Evolutionary conservation across 1,284 basidiomycete species (phyloP).

Genomic region (Anthracocystis setariae): DNA sequence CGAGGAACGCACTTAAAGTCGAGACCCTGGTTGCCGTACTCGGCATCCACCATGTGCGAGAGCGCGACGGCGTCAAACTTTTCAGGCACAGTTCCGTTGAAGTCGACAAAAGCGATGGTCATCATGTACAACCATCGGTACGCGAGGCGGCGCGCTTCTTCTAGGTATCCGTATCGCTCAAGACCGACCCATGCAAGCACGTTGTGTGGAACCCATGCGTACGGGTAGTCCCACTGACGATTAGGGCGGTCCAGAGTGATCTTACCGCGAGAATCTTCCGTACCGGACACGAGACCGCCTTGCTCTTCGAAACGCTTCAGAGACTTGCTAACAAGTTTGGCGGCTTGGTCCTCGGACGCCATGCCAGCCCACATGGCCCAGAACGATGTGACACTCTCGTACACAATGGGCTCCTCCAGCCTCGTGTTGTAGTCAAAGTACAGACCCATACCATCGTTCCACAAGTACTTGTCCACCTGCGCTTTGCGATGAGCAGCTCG

Average conservation of each 20-base stretch:
- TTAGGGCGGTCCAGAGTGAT: conserved; percentile 96
- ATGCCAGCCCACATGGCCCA: conserved; percentile 98
- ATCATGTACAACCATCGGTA: conserved; percentile 96
- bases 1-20: conserved; percentile 89
- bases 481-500: conserved; percentile 68
- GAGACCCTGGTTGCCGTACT: conserved; percentile 97
- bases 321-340: conserved; percentile 87
- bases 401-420: conserved; percentile 86
- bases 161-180: conserved; percentile 92
- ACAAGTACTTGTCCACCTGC: conserved; percentile 90
- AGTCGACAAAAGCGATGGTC: conserved; percentile 73
- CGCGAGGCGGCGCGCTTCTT: conserved; percentile 90
- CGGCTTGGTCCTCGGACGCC: conserved; percentile 91
- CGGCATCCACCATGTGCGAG: conserved; percentile 93
- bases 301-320: conserved; percentile 94
- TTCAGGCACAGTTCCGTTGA: conserved; percentile 96
- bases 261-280: conserved; percentile 93
- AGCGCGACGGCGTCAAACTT: conserved; percentile 97
- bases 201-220: conserved; percentile 79
- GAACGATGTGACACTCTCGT: conserved; percentile 93
- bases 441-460: conserved; percentile 93
- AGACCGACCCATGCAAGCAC: conserved; percentile 93
- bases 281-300: conserved; percentile 94
- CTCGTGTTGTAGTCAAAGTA: conserved; percentile 98
- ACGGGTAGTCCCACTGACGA: conserved; percentile 84